Evolutionary conservation across 192 early-diverging fungal genomes (phyloP).

Genomic region (Coemansia sp.): DNA sequence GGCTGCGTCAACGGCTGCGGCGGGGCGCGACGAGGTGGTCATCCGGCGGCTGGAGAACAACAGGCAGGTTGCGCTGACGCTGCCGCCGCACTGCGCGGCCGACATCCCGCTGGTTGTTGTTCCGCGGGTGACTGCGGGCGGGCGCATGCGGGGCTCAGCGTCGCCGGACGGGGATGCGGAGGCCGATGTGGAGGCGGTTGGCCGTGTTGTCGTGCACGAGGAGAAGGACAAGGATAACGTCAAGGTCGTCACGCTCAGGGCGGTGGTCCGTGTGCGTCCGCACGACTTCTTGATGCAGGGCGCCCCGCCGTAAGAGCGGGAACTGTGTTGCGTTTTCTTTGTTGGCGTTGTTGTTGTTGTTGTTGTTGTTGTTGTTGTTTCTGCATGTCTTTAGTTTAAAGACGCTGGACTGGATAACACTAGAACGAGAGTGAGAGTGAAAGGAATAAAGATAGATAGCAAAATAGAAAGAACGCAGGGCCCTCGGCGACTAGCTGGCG

Average conservation of each 20-base stretch:
- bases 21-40: background rate
- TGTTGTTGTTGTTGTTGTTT: too few species aligned
- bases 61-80: constrained; percentile 34
- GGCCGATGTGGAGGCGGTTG: background rate
- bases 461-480: background rate
- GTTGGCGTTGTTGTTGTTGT: too few species aligned
- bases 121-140: background rate
- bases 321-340: too few species aligned
- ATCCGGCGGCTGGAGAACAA: constrained; percentile 31
- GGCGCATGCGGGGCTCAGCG: background rate
- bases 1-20: background rate
- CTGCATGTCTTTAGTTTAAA: too few species aligned
- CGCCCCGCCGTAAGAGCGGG: too few species aligned
- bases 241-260: constrained; percentile 41
- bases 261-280: constrained; percentile 1
- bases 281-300: background rate
- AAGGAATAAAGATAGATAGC: background rate
- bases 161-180: background rate
- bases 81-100: constrained; percentile 27
- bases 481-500: background rate
- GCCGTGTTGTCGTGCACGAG: constrained; percentile 43
- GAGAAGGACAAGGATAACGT: constrained; percentile 54
- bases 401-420: too few species aligned
- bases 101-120: constrained; percentile 39
- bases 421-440: background rate